phyloP scores from a whole-genome alignment of 495 filamentous ascomycete species.

The Xylaria bambusicola region DNA sequence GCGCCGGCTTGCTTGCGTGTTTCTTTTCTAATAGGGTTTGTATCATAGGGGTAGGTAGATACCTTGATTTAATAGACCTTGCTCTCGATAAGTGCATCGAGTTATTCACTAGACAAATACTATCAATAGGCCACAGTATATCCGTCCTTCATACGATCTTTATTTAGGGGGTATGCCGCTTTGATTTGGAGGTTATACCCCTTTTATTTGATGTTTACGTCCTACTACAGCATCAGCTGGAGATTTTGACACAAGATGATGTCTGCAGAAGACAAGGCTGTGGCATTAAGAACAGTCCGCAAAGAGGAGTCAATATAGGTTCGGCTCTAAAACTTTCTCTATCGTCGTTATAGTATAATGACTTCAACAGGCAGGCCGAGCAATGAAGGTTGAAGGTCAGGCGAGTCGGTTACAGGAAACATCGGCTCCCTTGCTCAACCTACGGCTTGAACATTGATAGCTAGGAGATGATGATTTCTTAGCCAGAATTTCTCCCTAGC shows the following conservation, averaged over 20 bases:
- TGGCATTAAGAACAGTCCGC: neutral
- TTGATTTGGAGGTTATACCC: no score
- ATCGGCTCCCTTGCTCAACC: neutral
- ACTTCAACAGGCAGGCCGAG: neutral
- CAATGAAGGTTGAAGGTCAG: neutral
- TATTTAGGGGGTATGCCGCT: no score
- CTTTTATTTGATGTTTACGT: no score
- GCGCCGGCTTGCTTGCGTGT: neutral
- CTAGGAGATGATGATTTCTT: neutral
- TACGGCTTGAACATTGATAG: neutral
- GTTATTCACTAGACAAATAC: no score
- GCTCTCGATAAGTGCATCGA: no score
- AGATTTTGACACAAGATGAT: neutral
- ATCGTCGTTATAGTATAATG: neutral
- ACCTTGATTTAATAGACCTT: no score
- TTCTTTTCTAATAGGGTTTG: no score
- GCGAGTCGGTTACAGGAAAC: neutral
- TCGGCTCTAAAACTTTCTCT: neutral
- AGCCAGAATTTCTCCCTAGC: neutral
- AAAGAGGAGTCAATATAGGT: neutral
- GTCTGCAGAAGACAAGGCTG: neutral
- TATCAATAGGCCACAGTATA: no score
- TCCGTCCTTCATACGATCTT: no score
- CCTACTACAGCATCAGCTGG: no score
- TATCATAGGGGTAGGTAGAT: no score